Conservation (phyloP, 2,329 filamentous ascomycete genomes). For the Microcyclospora tardicrescens region DNA sequence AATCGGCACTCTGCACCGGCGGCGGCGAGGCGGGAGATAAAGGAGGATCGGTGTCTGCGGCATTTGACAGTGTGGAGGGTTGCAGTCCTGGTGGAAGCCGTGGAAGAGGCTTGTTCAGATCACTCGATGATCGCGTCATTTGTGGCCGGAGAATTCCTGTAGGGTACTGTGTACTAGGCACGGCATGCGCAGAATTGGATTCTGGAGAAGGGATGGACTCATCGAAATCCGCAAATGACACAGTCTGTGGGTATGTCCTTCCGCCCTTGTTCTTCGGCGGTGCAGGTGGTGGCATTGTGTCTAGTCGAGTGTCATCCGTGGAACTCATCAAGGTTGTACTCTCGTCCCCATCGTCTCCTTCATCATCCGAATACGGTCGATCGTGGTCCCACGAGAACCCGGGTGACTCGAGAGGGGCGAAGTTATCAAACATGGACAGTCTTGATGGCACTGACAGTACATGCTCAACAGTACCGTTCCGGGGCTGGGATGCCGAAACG, state of each 20-base stretch:
- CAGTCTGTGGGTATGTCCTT: constrained; percentile 23
- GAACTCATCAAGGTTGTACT: constrained; percentile 17
- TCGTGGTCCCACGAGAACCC: constrained; percentile 37
- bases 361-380: constrained; percentile 23
- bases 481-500: background rate
- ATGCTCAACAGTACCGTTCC: background rate
- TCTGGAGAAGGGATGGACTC: constrained; percentile 15
- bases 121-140: constrained; percentile 30
- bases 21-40: background rate
- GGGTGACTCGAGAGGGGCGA: constrained; percentile 34
- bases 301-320: constrained; percentile 31
- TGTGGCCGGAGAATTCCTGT: constrained; percentile 12
- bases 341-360: constrained; percentile 30
- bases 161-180: constrained; percentile 5
- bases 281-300: constrained; percentile 45
- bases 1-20: background rate
- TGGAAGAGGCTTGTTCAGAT: constrained; percentile 49
- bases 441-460: constrained; percentile 24
- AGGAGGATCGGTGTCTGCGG: constrained; percentile 6
- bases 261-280: constrained; percentile 64
- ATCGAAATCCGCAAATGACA: constrained; percentile 22
- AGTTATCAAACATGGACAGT: constrained; percentile 42
- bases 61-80: constrained; percentile 1
- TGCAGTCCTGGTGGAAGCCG: constrained; percentile 9
- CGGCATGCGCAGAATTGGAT: constrained; percentile 6